phyloP scores from a whole-genome alignment of 2,329 filamentous ascomycete species.

The Xylaria hypoxylon region DNA sequence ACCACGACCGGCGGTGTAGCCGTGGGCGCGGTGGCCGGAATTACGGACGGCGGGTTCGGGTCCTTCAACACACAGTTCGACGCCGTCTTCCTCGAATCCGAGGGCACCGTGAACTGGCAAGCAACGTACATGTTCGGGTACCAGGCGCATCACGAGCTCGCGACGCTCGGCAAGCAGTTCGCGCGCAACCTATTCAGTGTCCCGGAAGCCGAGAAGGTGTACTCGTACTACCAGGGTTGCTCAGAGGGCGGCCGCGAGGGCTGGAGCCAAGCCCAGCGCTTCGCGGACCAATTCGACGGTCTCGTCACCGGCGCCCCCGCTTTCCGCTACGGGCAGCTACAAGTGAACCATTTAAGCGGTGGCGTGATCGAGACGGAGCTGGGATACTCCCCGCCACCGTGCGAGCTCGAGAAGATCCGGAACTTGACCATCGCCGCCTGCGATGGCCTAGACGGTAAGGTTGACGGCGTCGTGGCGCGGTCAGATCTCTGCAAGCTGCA shows the following conservation, averaged over 20 bases:
- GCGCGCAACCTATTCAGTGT: constrained; percentile 57
- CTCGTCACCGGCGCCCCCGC: constrained; percentile 60
- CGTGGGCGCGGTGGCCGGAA: constrained; percentile 60
- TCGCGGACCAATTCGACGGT: constrained; percentile 60
- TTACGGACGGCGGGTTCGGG: constrained; percentile 64
- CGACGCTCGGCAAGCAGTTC: constrained; percentile 57
- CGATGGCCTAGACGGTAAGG: constrained; percentile 65
- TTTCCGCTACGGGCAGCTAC: constrained; percentile 59
- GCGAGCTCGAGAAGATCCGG: constrained; percentile 60
- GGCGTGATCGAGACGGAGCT: constrained; percentile 55
- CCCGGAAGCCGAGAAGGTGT: constrained; percentile 47
- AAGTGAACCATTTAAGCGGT: constrained; percentile 57
- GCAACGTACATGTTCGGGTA: constrained; percentile 55
- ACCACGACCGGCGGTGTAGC: constrained; percentile 49
- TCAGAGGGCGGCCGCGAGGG: constrained; percentile 65
- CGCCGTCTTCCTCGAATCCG: constrained; percentile 52
- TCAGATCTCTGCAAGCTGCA: constrained; percentile 53
- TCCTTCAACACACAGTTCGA: constrained; percentile 57
- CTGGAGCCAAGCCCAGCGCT: constrained; percentile 63
- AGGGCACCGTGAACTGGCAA: constrained; percentile 55
- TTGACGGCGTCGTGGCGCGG: constrained; percentile 63
- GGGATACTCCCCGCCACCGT: constrained; percentile 57
- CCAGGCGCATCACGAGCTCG: constrained; percentile 53
- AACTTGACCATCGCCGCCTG: constrained; percentile 67
- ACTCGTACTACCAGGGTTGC: constrained; percentile 66